Evolutionary conservation across 1,284 basidiomycete genomes (phyloP).

Genomic region (Golubevia pallescens): DNA sequence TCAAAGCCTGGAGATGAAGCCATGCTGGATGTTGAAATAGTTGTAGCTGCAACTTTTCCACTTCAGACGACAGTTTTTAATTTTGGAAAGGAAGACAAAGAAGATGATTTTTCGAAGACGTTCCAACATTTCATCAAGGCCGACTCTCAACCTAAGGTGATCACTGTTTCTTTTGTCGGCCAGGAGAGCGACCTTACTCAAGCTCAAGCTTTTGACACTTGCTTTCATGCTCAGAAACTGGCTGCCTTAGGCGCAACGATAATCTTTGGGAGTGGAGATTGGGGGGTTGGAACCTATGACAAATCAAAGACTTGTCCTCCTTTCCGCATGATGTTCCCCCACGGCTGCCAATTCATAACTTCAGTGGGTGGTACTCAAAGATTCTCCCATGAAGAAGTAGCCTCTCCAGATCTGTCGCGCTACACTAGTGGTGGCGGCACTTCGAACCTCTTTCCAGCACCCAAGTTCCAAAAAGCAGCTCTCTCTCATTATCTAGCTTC

Average conservation of each 20-base stretch:
- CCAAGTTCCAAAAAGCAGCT: conserved; percentile 7
- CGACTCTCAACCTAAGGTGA: conserved; percentile 2
- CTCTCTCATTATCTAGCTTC: conserved; percentile 5
- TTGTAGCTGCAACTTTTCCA: conserved; percentile 5
- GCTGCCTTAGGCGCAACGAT: conserved; percentile 11
- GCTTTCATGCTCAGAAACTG: conserved; percentile 11
- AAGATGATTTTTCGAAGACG: background rate
- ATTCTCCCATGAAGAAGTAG: too few relatives aligned
- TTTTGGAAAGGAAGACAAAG: background rate
- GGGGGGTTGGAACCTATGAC: conserved; percentile 5
- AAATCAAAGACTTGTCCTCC: background rate
- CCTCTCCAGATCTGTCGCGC: conserved; percentile 2
- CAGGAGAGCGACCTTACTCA: conserved; percentile 11
- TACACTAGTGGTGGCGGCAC: conserved; percentile 10
- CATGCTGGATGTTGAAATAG: conserved; percentile 4
- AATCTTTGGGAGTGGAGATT: background rate
- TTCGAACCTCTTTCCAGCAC: conserved; percentile 9
- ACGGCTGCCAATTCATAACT: conserved; percentile 14
- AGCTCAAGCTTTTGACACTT: conserved; percentile 12
- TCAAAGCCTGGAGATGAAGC: background rate
- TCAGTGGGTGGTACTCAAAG: conserved; percentile 16
- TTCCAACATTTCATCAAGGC: conserved; percentile 7
- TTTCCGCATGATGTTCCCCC: conserved; percentile 16
- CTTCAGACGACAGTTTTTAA: conserved; percentile 7
- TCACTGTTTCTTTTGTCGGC: conserved; percentile 11